These are phyloP conservation scores for Phyllosticta citriasiana DNA, from an alignment of 2,329 filamentous ascomycete species.

Conservation along the genomic window DNA sequence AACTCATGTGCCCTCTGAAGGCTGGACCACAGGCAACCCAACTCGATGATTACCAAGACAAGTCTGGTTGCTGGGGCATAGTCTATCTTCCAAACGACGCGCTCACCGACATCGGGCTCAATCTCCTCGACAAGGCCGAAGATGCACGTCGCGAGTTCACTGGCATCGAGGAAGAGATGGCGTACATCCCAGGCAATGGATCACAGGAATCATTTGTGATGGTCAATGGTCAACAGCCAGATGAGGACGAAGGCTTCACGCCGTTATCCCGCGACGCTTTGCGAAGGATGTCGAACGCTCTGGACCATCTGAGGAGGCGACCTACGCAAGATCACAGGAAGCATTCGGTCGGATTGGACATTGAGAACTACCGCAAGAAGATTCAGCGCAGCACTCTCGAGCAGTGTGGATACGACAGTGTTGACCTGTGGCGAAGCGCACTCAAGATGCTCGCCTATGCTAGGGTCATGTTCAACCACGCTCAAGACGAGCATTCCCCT, in stretches of 20 bases:
- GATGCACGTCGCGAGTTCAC: constrained; percentile 5
- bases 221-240: constrained; percentile 9
- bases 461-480: constrained; percentile 17
- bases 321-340: constrained; percentile 1
- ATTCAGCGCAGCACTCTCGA: constrained; percentile 31
- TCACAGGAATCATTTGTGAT: constrained; percentile 4
- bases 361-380: constrained; percentile 22
- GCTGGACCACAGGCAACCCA: constrained; percentile 20
- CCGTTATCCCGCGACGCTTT: too few species aligned
- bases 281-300: too few species aligned
- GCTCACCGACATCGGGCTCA: constrained; percentile 8
- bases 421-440: constrained; percentile 30
- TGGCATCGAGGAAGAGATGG: background rate
- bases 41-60: constrained; percentile 20
- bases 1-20: constrained; percentile 25
- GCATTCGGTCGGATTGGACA: constrained; percentile 1
- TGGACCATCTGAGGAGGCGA: background rate
- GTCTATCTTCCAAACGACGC: constrained; percentile 24
- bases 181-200: background rate
- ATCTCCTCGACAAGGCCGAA: constrained; percentile 8
- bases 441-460: constrained; percentile 22
- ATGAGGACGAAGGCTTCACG: background rate
- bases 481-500: constrained; percentile 1
- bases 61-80: constrained; percentile 21
- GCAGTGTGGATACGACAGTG: constrained; percentile 19